Conservation (phyloP, 1,284 basidiomycete species). For the Austropuccinia psidii region DNA sequence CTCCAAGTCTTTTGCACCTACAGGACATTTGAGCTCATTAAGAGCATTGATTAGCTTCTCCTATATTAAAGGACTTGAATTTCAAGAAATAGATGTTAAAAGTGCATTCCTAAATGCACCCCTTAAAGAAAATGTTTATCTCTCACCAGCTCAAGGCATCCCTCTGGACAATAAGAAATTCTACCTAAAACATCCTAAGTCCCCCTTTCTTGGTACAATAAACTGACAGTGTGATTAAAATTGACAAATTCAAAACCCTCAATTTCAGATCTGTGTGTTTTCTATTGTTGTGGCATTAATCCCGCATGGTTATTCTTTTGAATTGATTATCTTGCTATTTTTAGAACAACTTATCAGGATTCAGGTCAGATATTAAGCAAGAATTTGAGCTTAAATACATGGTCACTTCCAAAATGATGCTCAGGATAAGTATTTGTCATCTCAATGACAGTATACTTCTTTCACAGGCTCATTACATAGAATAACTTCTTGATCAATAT, state of each 20-base stretch:
- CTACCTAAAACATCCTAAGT: too few species aligned
- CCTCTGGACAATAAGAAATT: not conserved
- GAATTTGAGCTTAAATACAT: too few species aligned
- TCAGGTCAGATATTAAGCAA: too few species aligned
- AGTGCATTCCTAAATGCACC: not conserved
- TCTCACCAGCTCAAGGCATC: not conserved
- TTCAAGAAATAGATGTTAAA: not conserved
- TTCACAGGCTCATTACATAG: not conserved
- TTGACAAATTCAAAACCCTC: not conserved
- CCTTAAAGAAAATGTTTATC: not conserved
- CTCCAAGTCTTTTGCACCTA: not conserved
- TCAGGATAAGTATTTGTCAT: too few species aligned
- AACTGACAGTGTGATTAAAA: not conserved
- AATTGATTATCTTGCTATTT: too few species aligned
- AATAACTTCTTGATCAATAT: not conserved
- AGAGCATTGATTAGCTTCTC: not conserved
- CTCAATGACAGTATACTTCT: too few species aligned
- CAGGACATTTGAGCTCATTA: not conserved
- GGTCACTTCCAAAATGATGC: too few species aligned
- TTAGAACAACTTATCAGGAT: too few species aligned
- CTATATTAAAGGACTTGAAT: not conserved
- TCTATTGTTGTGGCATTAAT: too few species aligned
- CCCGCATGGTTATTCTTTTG: too few species aligned
- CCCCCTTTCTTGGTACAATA: not conserved
- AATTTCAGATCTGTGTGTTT: not conserved